Conservation (phyloP, 192 early-diverging fungal species). For the Phycomyces blakesleeanus region DNA sequence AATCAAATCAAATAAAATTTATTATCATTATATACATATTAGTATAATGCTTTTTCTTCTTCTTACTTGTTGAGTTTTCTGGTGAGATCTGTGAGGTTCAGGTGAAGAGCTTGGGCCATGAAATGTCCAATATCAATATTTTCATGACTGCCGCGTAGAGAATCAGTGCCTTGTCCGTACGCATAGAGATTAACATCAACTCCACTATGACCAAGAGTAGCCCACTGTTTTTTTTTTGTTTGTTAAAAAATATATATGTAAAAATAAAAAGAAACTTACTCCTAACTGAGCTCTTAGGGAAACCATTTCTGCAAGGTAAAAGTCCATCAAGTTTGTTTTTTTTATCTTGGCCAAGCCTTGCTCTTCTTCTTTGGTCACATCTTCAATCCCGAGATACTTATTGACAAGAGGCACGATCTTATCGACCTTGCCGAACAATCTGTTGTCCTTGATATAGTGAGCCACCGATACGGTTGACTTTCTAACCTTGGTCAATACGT, state of each 20-base stretch:
- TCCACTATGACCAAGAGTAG: constrained; percentile 90
- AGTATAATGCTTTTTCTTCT: too few relatives aligned
- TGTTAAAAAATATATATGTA: too few relatives aligned
- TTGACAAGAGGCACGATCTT: background rate
- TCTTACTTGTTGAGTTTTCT: constrained; percentile 41
- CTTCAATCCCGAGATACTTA: constrained; percentile 58
- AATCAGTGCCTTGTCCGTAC: constrained; percentile 58
- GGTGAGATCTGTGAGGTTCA: constrained; percentile 65
- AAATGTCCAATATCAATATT: constrained; percentile 84
- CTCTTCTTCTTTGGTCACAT: constrained; percentile 61
- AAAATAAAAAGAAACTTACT: constrained; percentile 28
- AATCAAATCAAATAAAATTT: too few relatives aligned
- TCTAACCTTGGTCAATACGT: constrained; percentile 62
- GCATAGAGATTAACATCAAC: constrained; percentile 96
- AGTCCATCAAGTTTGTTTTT: constrained; percentile 37
- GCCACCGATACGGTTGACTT: constrained; percentile 62
- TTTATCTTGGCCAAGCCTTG: constrained; percentile 38
- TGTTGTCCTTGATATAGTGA: background rate
- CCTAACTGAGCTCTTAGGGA: constrained; percentile 59
- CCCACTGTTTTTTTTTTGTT: too few relatives aligned
- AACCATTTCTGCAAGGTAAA: constrained; percentile 48
- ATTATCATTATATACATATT: too few relatives aligned
- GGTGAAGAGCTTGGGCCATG: constrained; percentile 52
- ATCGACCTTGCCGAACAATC: constrained; percentile 37
- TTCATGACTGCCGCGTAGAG: constrained; percentile 77